Conservation (phyloP, 495 filamentous ascomycete species). For the Platismatia glauca region DNA sequence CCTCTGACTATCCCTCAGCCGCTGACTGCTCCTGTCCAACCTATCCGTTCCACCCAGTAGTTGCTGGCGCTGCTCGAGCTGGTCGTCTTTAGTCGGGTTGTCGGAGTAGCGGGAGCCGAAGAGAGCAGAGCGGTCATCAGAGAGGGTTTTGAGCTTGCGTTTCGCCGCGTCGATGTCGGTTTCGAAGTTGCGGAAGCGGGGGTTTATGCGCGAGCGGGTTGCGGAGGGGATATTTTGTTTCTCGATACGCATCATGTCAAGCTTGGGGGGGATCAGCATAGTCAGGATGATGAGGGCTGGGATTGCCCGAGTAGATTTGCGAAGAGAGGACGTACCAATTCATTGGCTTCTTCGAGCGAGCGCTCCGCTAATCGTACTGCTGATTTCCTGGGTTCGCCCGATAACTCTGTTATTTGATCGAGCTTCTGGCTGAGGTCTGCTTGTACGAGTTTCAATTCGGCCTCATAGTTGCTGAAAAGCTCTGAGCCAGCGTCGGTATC, state of each 20-base stretch:
- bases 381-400: slow-evolving; percentile 83
- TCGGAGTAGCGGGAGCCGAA: slow-evolving; percentile 80
- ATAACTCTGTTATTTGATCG: slow-evolving; percentile 76
- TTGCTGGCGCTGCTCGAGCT: slow-evolving; percentile 87
- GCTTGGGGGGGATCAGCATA: slow-evolving; percentile 42
- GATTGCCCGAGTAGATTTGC: too few species aligned
- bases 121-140: slow-evolving; percentile 63
- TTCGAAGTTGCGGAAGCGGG: slow-evolving; percentile 75
- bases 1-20: slow-evolving; percentile 72
- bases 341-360: slow-evolving; percentile 78
- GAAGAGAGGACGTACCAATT: slow-evolving; percentile 51
- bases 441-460: slow-evolving; percentile 87
- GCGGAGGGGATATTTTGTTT: slow-evolving; percentile 87
- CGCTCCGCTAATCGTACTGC: slow-evolving; percentile 71
- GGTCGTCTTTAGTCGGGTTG: slow-evolving; percentile 57
- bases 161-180: slow-evolving; percentile 63
- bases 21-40: slow-evolving; percentile 66
- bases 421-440: slow-evolving; percentile 90
- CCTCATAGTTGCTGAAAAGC: slow-evolving; percentile 93
- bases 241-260: slow-evolving; percentile 90
- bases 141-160: slow-evolving; percentile 62
- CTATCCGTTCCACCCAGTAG: slow-evolving; percentile 81
- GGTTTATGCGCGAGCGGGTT: slow-evolving; percentile 65
- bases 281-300: too few species aligned
- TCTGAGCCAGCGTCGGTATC: slow-evolving; percentile 91